These are phyloP conservation scores for Pistacia integerrima DNA, from an alignment of 345 rosid genomes.

Conservation along the genomic window DNA sequence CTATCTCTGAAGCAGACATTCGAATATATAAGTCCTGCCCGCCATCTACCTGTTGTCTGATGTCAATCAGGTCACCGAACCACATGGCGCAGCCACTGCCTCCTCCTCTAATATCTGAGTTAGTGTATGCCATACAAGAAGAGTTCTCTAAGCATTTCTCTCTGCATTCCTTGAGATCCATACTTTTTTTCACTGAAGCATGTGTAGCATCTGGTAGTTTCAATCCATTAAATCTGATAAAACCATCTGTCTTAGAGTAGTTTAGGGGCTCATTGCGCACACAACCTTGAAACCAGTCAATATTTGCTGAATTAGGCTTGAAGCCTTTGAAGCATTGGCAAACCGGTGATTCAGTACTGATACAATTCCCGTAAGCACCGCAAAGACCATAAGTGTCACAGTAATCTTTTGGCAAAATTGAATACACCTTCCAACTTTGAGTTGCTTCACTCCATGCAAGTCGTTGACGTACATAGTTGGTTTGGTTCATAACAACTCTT, in stretches of 20 bases:
- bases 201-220: conserved; percentile 39
- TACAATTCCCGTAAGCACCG: neutral
- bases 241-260: conserved; percentile 34
- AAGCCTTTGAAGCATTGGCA: conserved; percentile 22
- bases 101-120: conserved; percentile 26
- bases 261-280: conserved; percentile 26
- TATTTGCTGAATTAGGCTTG: neutral
- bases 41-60: conserved; percentile 29
- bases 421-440: conserved; percentile 29
- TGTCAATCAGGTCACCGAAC: conserved; percentile 32
- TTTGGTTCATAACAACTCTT: conserved; percentile 28
- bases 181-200: conserved; percentile 18
- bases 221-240: conserved; percentile 22
- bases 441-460: conserved; percentile 42
- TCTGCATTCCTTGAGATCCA: conserved; percentile 33
- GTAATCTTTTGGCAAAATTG: conserved; percentile 33
- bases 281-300: conserved; percentile 29
- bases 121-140: conserved; percentile 42
- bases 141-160: conserved; percentile 34
- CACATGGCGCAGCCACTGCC: conserved; percentile 44
- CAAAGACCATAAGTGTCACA: conserved; percentile 3
- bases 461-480: conserved; percentile 25
- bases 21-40: conserved; percentile 45
- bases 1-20: conserved; percentile 46
- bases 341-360: neutral